Base-by-base conservation (phyloP, 768 basidiomycete species). In the Leccinum subgranulosum region DNA sequence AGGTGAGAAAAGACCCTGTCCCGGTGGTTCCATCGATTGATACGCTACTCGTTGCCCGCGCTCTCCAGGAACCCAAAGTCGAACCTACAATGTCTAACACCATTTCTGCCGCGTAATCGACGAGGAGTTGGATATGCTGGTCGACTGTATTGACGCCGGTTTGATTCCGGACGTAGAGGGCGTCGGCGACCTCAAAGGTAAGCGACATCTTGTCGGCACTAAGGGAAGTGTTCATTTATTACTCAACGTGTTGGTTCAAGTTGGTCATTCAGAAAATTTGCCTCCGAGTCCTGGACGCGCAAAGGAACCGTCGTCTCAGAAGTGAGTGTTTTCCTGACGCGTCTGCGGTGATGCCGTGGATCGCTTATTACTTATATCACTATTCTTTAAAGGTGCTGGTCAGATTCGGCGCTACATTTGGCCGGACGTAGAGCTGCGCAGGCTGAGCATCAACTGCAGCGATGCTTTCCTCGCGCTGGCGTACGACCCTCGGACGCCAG, bases 361-460 rank as follows among this genome's bases (percentile, higher is more conserved):
- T 9, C n/a, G n/a, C n/a, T n/a, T n/a, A n/a, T n/a, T n/a, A n/a
- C n/a, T n/a, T n/a, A n/a, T n/a, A n/a, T n/a, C n/a, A n/a, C n/a
- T n/a, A n/a, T n/a, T n/a, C n/a, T n/a, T n/a, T n/a, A n/a, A n/a
- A n/a, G 28, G 34, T 2, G 14, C 10, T 0, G 19, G 53, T 47
- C 31, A 69, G 66, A 55, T 65, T 12, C 54, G 53, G 34, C 50
- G 59, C 50, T 59, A 61, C 34, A 58, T 63, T 29, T 65, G 61
- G 2, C 64, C 59, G 8, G 53, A 70, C 25, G 58, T 70, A 15
- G 51, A 66, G 12, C n/a, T 66, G 34, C 60, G 52, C 17, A 61
- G 60, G 4, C 36, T 64, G 27, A 61, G 66, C 3, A 61, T 69
- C 56, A 64, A 60, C 19, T 61, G 62, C 39, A 68, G 64, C 58